Evolutionary conservation across 2,329 filamentous ascomycete genomes (phyloP).

Genomic region (Lachnellula subtilissima): DNA sequence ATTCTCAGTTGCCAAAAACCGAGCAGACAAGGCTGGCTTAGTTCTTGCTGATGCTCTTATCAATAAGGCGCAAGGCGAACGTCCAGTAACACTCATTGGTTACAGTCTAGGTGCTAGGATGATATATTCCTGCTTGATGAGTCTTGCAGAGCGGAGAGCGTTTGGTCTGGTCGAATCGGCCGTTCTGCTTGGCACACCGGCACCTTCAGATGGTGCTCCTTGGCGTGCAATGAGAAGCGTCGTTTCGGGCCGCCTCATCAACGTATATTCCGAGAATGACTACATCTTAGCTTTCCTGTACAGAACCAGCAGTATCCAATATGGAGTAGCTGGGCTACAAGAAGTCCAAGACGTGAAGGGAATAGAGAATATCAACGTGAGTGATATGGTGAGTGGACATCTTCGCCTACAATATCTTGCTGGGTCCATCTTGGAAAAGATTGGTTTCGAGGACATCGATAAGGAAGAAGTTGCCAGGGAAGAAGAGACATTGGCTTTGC

Average conservation of each 20-base stretch:
- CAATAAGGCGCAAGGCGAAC: slow-evolving; percentile 75
- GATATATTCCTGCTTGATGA: slow-evolving; percentile 76
- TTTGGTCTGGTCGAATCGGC: slow-evolving; percentile 83
- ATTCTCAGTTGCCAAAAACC: slow-evolving; percentile 69
- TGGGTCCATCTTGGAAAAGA: slow-evolving; percentile 60
- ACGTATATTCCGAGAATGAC: slow-evolving; percentile 84
- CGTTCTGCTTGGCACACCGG: slow-evolving; percentile 76
- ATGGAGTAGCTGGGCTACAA: slow-evolving; percentile 80
- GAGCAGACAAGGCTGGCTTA: slow-evolving; percentile 74
- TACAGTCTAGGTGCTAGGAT: slow-evolving; percentile 78
- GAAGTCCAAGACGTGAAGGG: slow-evolving; percentile 63
- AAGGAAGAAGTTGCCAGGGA: slow-evolving; percentile 42
- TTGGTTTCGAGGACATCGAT: slow-evolving; percentile 56
- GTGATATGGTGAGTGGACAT: slow-evolving; percentile 62
- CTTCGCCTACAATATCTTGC: slow-evolving; percentile 64
- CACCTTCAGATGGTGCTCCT: slow-evolving; percentile 64
- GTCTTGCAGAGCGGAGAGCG: slow-evolving; percentile 69
- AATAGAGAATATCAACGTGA: slow-evolving; percentile 57
- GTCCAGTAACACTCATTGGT: slow-evolving; percentile 74
- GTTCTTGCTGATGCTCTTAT: slow-evolving; percentile 79
- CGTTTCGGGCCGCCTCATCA: slow-evolving; percentile 77
- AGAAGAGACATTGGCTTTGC: slow-evolving; percentile 38
- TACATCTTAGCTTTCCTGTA: slow-evolving; percentile 85
- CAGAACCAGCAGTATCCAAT: slow-evolving; percentile 73
- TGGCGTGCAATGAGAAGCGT: slow-evolving; percentile 76